These are phyloP conservation scores for Epichloe hybrida DNA, from an alignment of 2,329 filamentous ascomycete species.

Conservation along the genomic window DNA sequence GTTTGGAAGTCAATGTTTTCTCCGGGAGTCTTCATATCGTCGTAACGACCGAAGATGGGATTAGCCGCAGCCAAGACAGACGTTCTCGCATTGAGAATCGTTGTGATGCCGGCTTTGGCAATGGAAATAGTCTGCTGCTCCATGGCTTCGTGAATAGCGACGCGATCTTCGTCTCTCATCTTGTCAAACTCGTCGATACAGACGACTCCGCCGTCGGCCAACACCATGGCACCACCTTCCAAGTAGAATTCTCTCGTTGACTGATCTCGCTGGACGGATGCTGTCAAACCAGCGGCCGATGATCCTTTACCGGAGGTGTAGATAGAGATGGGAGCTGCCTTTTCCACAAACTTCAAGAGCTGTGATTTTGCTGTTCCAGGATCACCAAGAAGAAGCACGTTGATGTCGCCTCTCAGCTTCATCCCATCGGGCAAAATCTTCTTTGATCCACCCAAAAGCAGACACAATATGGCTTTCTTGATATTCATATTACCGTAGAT, in stretches of 20 bases:
- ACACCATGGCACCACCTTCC: slow-evolving; percentile 95
- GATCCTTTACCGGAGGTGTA: slow-evolving; percentile 98
- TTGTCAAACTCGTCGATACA: slow-evolving; percentile 99
- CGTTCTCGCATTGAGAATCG: slow-evolving; percentile 89
- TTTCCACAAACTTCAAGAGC: slow-evolving; percentile 92
- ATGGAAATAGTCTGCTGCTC: slow-evolving; percentile 99
- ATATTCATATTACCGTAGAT: slow-evolving; percentile 96
- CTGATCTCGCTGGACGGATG: slow-evolving; percentile 87
- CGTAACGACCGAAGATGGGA: slow-evolving; percentile 93
- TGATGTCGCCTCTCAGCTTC: slow-evolving; percentile 95
- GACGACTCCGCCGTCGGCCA: slow-evolving; percentile 91
- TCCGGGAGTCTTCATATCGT: slow-evolving; percentile 92
- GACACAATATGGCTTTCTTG: slow-evolving; percentile 91
- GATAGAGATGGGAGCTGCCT: slow-evolving; percentile 89
- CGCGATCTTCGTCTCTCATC: slow-evolving; percentile 95
- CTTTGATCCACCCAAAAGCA: slow-evolving; percentile 88
- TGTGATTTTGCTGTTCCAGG: slow-evolving; percentile 98
- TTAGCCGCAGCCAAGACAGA: slow-evolving; percentile 93
- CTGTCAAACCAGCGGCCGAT: slow-evolving; percentile 91
- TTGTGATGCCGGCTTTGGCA: slow-evolving; percentile 96
- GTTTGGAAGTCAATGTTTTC: slow-evolving; percentile 99
- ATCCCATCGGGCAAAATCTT: slow-evolving; percentile 97
- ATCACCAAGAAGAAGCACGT: slow-evolving; percentile 90
- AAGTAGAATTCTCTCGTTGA: slow-evolving; percentile 93
- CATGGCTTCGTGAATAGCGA: slow-evolving; percentile 99